These are phyloP conservation scores for Epichloe sibirici DNA, from an alignment of 2,329 filamentous ascomycete genomes.

Conservation along the genomic window DNA sequence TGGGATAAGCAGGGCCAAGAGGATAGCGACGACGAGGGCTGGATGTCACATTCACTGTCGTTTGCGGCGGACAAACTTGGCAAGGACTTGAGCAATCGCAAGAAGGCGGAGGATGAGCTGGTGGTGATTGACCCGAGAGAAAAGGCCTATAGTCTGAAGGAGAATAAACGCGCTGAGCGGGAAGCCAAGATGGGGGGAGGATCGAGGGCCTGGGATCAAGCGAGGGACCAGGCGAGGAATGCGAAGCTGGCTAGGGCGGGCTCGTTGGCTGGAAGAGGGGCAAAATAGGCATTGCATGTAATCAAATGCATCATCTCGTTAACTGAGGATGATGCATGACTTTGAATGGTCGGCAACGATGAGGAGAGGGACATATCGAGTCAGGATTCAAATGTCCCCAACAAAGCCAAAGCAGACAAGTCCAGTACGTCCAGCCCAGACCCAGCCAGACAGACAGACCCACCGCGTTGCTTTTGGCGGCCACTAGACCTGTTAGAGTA, in stretches of 20 bases:
- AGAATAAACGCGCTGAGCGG: conserved; percentile 48
- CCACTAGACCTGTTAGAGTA: too few relatives aligned
- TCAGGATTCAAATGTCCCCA: too few relatives aligned
- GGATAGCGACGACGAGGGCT: conserved; percentile 53
- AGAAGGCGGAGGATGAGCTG: conserved; percentile 80
- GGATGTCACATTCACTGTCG: conserved; percentile 76
- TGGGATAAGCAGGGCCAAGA: conserved; percentile 60
- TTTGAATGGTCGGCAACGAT: too few relatives aligned
- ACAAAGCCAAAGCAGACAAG: too few relatives aligned
- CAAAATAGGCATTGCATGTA: conserved; percentile 27
- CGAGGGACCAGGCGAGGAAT: conserved; percentile 36
- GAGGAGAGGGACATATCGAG: too few relatives aligned
- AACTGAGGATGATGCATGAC: too few relatives aligned
- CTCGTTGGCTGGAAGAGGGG: conserved; percentile 43
- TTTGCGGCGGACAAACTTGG: conserved; percentile 85
- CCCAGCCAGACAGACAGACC: too few relatives aligned
- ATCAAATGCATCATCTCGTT: too few relatives aligned
- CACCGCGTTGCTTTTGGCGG: too few relatives aligned
- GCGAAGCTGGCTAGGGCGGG: conserved; percentile 41
- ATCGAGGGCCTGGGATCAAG: conserved; percentile 45
- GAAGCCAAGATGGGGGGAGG: conserved; percentile 41
- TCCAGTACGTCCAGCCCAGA: too few relatives aligned
- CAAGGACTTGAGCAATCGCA: conserved; percentile 83
- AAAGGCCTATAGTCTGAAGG: conserved; percentile 60
- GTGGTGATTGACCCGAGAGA: conserved; percentile 88